Percentiles rank a stretch among this genome's conserved stretches.
Conservation (phyloP, 495 filamentous ascomycete genomes). For the Clavariopsis aquatica region DNA sequence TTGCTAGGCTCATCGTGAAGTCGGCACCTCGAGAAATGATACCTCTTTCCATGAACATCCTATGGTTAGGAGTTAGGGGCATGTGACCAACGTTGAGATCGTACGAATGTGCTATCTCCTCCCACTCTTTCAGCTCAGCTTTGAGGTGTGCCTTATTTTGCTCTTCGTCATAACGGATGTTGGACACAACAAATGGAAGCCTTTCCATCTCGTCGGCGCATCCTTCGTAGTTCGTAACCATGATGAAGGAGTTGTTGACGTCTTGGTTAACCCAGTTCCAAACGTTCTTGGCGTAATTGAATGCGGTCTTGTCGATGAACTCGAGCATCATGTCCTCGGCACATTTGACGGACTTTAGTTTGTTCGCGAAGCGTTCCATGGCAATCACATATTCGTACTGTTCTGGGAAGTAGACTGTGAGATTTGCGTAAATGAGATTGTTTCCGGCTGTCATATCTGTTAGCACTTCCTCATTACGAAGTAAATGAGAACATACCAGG, state of each 20-base stretch:
- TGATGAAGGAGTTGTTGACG: conserved; percentile 28
- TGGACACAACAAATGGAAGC: conserved; percentile 22
- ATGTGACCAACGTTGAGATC: conserved; percentile 20
- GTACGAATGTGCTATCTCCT: conserved; percentile 31
- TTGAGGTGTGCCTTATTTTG: conserved; percentile 17
- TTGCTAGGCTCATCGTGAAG: conserved; percentile 26
- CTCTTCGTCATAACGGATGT: conserved; percentile 23
- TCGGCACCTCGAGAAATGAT: conserved; percentile 15
- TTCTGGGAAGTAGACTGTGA: conserved; percentile 28
- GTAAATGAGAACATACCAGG: conserved; percentile 8
- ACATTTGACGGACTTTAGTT: conserved; percentile 28
- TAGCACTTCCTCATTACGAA: not conserved
- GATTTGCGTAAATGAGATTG: conserved; percentile 21
- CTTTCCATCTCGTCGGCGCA: conserved; percentile 22
- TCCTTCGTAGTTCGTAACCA: conserved; percentile 24
- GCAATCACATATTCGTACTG: conserved; percentile 19
- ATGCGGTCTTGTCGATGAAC: conserved; percentile 26
- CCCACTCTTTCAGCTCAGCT: conserved; percentile 19
- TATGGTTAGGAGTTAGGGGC: conserved; percentile 13
- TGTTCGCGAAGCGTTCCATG: conserved; percentile 30
- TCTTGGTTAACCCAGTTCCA: conserved; percentile 35
- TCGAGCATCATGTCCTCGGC: conserved; percentile 29
- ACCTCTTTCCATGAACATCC: conserved; percentile 14
- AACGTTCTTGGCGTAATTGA: conserved; percentile 14
- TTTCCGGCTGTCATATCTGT: conserved; percentile 5